phyloP scores from a whole-genome alignment of 768 basidiomycete genomes.

The Auriscalpium microsporum region DNA sequence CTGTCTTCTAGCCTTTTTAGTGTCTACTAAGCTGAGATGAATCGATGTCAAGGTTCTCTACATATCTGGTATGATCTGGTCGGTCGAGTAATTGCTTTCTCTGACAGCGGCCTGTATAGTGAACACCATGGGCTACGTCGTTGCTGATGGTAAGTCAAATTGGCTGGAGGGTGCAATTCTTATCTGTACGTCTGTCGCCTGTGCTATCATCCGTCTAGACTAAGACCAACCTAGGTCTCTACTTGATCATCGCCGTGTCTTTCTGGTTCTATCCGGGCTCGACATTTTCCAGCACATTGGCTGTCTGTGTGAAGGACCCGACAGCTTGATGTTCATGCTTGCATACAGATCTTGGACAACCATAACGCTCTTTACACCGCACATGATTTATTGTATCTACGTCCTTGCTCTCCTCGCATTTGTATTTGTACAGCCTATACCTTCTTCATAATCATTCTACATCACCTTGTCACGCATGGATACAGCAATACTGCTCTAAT shows the following conservation, averaged over 20 bases:
- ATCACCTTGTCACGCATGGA: too few relatives aligned
- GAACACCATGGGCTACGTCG: conserved; percentile 71
- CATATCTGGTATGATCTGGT: conserved; percentile 33
- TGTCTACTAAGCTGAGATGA: not conserved
- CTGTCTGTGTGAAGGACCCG: conserved; percentile 15
- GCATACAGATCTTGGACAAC: not conserved
- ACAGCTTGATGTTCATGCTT: not conserved
- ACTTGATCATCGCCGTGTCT: conserved; percentile 45
- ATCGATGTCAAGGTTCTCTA: conserved; percentile 24
- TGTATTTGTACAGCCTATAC: not conserved
- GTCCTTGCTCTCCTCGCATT: not conserved
- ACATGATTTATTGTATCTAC: not conserved
- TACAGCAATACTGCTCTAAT: too few relatives aligned
- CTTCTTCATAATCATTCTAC: too few relatives aligned
- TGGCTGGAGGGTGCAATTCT: conserved; percentile 87
- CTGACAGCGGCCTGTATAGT: conserved; percentile 14
- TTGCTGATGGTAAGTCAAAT: conserved; percentile 83
- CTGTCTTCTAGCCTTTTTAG: not conserved
- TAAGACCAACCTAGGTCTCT: conserved; percentile 30
- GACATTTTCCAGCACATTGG: conserved; percentile 24
- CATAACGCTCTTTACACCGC: not conserved
- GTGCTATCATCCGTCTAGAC: not conserved
- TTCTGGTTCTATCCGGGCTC: conserved; percentile 45
- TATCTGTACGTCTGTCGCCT: conserved; percentile 37
- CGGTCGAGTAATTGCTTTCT: not conserved